These are phyloP conservation scores for Salix purpurea DNA, from an alignment of 345 rosid genomes.

Conservation along the genomic window DNA sequence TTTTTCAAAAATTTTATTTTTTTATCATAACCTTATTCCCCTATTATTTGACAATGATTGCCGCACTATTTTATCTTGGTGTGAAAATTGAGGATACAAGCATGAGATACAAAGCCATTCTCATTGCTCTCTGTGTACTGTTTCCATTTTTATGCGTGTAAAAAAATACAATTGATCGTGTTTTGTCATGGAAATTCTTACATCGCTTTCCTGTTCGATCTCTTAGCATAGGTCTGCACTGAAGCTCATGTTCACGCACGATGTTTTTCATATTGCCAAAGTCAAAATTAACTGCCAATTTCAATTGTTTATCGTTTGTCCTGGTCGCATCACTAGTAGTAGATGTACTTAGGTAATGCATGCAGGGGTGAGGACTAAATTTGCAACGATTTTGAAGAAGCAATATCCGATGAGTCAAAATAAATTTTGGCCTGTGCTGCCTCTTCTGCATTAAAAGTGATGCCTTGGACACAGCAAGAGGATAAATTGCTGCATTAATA, in stretches of 20 bases:
- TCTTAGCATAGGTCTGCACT: neutral
- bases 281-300: too few relatives aligned
- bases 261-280: neutral
- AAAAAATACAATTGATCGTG: slow-evolving; percentile 23
- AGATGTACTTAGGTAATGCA: neutral
- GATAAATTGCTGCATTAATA: neutral
- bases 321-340: neutral
- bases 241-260: neutral
- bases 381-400: neutral
- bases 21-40: slow-evolving; percentile 4
- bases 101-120: slow-evolving; percentile 34
- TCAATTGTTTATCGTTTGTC: neutral
- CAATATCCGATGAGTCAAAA: neutral
- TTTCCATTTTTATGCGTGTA: slow-evolving; percentile 28
- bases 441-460: neutral
- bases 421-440: neutral
- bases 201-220: neutral
- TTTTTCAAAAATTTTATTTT: slow-evolving; percentile 3
- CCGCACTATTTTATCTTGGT: slow-evolving; percentile 10
- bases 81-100: slow-evolving; percentile 23
- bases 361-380: neutral
- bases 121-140: slow-evolving; percentile 30
- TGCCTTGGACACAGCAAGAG: neutral
- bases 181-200: slow-evolving; percentile 11
- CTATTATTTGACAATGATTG: slow-evolving; percentile 33